Evolutionary conservation across 2,329 filamentous ascomycete genomes (phyloP).

Genomic region (Penicillium olsonii): DNA sequence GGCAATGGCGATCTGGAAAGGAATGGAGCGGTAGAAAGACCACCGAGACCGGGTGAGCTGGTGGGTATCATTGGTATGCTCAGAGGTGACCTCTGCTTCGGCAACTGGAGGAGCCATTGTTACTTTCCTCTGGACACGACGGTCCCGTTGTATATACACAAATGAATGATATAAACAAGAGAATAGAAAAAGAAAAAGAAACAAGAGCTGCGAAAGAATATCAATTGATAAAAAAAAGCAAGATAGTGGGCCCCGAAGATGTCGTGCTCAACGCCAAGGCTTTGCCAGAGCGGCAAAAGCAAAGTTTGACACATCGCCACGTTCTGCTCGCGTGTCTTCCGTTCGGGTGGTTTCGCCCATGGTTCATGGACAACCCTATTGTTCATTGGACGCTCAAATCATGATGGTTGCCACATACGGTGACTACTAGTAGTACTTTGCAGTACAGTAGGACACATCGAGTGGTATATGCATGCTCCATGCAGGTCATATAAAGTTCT

Average conservation of each 20-base stretch:
- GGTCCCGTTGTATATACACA: not conserved
- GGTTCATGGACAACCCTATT: not conserved
- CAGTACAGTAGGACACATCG: no score
- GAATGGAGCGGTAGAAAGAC: slow-evolving; percentile 25
- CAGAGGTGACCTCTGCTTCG: slow-evolving; percentile 4
- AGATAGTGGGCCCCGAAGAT: slow-evolving; percentile 1
- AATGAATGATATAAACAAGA: not conserved
- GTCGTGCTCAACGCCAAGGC: slow-evolving; percentile 9
- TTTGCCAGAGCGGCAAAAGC: not conserved
- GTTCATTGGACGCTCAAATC: not conserved
- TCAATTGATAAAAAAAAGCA: not conserved
- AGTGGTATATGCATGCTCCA: not conserved
- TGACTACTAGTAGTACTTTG: no score
- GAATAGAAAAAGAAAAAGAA: not conserved
- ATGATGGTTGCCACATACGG: not conserved
- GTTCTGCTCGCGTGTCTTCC: not conserved
- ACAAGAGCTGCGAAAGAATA: not conserved
- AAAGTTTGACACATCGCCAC: not conserved
- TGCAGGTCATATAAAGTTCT: not conserved
- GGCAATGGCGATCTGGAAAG: slow-evolving; percentile 26
- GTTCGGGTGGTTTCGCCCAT: not conserved
- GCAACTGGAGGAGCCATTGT: slow-evolving; percentile 1
- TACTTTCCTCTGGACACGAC: not conserved
- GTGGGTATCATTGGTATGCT: slow-evolving; percentile 3
- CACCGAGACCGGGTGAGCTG: slow-evolving; percentile 1